Evolutionary conservation across 2,329 filamentous ascomycete genomes (phyloP), one percentile per base, ranked within the genome.

Genomic region (Aspergillus candidus): DNA sequence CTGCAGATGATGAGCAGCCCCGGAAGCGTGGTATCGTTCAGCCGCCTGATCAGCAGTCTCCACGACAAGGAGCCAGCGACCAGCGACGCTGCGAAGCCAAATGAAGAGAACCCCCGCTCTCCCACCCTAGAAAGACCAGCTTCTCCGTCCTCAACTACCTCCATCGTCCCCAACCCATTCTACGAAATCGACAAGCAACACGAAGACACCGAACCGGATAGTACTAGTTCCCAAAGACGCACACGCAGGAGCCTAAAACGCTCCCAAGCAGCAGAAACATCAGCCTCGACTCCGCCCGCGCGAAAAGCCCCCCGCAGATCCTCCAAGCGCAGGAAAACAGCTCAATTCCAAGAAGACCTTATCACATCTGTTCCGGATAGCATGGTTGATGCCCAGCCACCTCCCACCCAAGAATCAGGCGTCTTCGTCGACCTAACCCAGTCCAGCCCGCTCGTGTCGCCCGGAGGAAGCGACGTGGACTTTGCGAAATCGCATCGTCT

Each of bases 351-450:
- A 17, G 44, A 53, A 13, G 31, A 37, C 11, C 37, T 38, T 8
- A 32, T 47, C 31, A 52, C 41, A 22, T 34, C 46, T 15, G 14
- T 51, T 12, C 40, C 47, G 6, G 50, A 49, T 4, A 47, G 39
- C 29, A 33, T 27, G 22, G 22, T 10, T 7, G 22, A 10, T 10
- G 22, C 6, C 7, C 22, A 27, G 22, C 22, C 22, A 27, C 22
- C 22, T 27, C 22, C 27, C 27, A 42, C 53, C 18, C 41, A 47
- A 15, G 35, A 48, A 30, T 50, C 58, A 18, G 50, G 11, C 8
- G 27, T 35, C 32, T 40, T 68, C 27, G 57, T 69, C 29, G 67
- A 69, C 44, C 50, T 70, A 35, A 70, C 67, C 7, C 51, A 58
- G n/a, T 63, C 61, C 11, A 70, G 65, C 46, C 62, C 64, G 14